Evolutionary conservation across 1,284 basidiomycete genomes (phyloP).

Genomic region (Calocybe gambosa): DNA sequence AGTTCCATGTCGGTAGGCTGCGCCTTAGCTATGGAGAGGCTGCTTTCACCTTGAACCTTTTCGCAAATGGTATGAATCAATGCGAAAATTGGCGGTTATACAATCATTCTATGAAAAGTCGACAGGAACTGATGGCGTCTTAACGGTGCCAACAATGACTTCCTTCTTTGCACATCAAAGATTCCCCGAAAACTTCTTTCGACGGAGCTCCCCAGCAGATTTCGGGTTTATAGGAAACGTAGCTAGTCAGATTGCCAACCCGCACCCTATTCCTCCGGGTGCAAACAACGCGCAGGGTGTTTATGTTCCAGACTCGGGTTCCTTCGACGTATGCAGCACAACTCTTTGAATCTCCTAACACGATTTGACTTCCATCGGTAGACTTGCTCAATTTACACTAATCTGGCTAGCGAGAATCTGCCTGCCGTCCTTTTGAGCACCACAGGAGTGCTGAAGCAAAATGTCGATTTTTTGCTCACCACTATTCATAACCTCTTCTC

Average conservation of each 20-base stretch:
- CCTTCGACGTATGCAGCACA: constrained; percentile 2
- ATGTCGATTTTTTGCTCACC: neutral
- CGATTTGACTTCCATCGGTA: neutral
- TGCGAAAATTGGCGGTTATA: neutral
- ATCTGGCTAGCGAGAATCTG: neutral
- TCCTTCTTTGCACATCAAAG: constrained; percentile 14
- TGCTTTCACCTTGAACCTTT: constrained; percentile 14
- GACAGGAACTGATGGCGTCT: constrained; percentile 11
- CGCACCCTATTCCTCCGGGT: constrained; percentile 10
- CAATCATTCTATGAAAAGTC: neutral
- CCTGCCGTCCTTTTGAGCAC: neutral
- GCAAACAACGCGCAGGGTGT: constrained; percentile 8
- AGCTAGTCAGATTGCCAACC: neutral
- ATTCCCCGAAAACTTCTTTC: constrained; percentile 10
- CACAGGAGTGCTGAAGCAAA: neutral
- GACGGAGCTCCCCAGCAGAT: constrained; percentile 9
- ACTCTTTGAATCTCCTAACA: neutral
- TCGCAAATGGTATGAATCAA: constrained; percentile 14
- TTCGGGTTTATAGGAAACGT: constrained; percentile 4
- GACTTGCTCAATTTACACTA: neutral
- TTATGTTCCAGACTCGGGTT: constrained; percentile 6
- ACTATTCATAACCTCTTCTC: neutral
- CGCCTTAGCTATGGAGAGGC: constrained; percentile 15
- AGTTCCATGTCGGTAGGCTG: constrained; percentile 12
- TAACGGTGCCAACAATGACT: constrained; percentile 12